Conservation (phyloP, 305 asterid genomes). For the Solanum hybrid region DNA sequence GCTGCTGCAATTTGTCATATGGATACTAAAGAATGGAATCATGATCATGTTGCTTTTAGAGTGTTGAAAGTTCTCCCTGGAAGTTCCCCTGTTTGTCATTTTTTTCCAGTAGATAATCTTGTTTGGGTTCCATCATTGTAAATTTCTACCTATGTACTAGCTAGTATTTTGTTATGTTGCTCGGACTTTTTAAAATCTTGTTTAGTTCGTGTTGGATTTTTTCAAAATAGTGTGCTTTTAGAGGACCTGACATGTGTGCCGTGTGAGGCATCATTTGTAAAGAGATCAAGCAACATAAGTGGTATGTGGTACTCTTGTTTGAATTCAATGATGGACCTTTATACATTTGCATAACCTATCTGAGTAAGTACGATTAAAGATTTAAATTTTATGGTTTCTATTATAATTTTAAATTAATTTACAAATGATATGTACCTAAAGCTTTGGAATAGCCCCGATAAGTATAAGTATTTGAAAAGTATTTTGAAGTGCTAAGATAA, state of each 20-base stretch:
- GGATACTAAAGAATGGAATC: constrained; percentile 65
- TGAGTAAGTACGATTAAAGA: neutral
- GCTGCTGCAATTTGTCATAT: constrained; percentile 60
- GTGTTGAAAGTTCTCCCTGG: constrained; percentile 43
- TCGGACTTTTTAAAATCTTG: neutral
- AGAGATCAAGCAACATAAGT: neutral
- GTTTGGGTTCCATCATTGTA: constrained; percentile 34
- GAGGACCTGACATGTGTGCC: neutral
- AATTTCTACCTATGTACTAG: neutral
- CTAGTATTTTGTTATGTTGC: neutral
- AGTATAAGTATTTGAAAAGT: neutral
- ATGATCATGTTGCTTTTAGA: constrained; percentile 41
- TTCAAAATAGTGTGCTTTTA: neutral
- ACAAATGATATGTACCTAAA: neutral
- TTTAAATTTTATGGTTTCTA: neutral
- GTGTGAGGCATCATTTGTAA: neutral
- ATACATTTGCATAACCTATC: neutral
- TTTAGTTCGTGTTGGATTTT: accelerated
- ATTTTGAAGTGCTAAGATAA: neutral
- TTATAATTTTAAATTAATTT: neutral
- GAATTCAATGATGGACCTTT: neutral
- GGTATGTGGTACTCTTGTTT: neutral
- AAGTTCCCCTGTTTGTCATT: constrained; percentile 56
- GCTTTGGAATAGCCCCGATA: neutral
- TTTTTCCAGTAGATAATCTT: constrained; percentile 52